Conservation (phyloP, 2,329 filamentous ascomycete species). For the Cadophora sp. region DNA sequence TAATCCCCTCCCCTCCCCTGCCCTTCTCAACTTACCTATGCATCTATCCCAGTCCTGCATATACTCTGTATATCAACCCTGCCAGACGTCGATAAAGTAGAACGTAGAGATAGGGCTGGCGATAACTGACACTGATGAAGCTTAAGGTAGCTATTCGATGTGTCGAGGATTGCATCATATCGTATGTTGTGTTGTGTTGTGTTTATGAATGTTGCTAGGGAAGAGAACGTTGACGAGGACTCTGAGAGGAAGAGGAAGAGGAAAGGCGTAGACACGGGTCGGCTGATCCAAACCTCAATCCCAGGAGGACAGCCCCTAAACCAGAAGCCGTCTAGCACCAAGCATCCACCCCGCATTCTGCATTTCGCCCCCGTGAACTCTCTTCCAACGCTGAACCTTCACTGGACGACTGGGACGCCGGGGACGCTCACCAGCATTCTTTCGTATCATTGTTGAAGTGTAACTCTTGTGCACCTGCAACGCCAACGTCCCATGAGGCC, state of each 20-base stretch:
- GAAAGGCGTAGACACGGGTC: not conserved
- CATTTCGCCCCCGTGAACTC: constrained; percentile 1
- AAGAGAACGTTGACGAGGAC: too few relatives aligned
- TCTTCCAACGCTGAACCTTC: not conserved
- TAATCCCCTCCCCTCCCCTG: too few relatives aligned
- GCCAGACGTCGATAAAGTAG: not conserved
- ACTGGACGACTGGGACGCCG: not conserved
- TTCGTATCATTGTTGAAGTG: too few relatives aligned
- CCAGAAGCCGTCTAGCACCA: not conserved
- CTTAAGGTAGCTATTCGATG: constrained; percentile 40
- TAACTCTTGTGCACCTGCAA: too few relatives aligned
- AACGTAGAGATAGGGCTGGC: not conserved
- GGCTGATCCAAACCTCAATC: not conserved
- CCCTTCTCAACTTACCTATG: too few relatives aligned
- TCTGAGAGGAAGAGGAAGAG: not conserved
- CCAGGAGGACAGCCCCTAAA: not conserved
- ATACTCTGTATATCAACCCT: too few relatives aligned
- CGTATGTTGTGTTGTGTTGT: too few relatives aligned
- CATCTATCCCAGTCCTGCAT: too few relatives aligned
- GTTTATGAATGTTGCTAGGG: too few relatives aligned
- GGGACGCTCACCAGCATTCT: not conserved
- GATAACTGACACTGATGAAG: constrained; percentile 31
- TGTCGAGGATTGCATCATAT: not conserved
- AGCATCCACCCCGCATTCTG: constrained; percentile 12
- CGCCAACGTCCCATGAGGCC: too few relatives aligned